These are phyloP conservation scores for Hyaloperonospora brassicae DNA, from an alignment of 352 stramenopile species.

Conservation along the genomic window DNA sequence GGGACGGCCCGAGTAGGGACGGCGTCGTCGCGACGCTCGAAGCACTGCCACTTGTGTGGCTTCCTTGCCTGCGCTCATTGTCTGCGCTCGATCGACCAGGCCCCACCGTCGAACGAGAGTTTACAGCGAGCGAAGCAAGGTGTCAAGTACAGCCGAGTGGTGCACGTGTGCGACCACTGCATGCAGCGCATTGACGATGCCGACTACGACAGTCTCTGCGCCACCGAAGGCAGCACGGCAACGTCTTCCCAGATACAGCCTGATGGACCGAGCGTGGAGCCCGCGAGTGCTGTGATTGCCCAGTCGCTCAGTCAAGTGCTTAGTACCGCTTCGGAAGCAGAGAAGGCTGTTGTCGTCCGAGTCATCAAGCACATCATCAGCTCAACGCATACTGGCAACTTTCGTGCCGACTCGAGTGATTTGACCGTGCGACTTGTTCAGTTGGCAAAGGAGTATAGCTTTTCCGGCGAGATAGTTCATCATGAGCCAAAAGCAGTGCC, in stretches of 20 bases:
- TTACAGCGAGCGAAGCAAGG: slow-evolving; percentile 7
- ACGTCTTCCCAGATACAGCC: slow-evolving; percentile 20
- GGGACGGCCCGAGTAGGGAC: slow-evolving; percentile 4
- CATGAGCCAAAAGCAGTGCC: slow-evolving; percentile 1
- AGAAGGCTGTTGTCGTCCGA: slow-evolving; percentile 32
- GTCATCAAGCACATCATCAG: slow-evolving; percentile 53
- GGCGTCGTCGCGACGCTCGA: slow-evolving; percentile 19
- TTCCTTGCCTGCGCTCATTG: slow-evolving; percentile 53
- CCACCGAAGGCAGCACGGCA: slow-evolving; percentile 10
- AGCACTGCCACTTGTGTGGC: slow-evolving; percentile 54
- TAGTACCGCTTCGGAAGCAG: slow-evolving; percentile 25
- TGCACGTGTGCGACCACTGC: slow-evolving; percentile 50
- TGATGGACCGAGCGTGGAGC: slow-evolving; percentile 15
- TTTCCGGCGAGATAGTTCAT: slow-evolving; percentile 12
- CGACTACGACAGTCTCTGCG: slow-evolving; percentile 40
- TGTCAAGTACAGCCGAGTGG: slow-evolving; percentile 21
- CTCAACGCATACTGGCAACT: slow-evolving; percentile 14
- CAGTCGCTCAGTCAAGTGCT: slow-evolving; percentile 37
- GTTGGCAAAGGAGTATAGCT: slow-evolving; percentile 17
- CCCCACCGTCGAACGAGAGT: slow-evolving; percentile 8
- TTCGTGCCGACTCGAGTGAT: slow-evolving; percentile 14
- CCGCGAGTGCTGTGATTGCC: slow-evolving; percentile 27
- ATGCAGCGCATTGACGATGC: slow-evolving; percentile 43
- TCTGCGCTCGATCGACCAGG: slow-evolving; percentile 25
- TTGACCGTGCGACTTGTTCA: slow-evolving; percentile 14